Evolutionary conservation across 2,329 filamentous ascomycete genomes (phyloP).

Genomic region (Cyclaneusma minus): DNA sequence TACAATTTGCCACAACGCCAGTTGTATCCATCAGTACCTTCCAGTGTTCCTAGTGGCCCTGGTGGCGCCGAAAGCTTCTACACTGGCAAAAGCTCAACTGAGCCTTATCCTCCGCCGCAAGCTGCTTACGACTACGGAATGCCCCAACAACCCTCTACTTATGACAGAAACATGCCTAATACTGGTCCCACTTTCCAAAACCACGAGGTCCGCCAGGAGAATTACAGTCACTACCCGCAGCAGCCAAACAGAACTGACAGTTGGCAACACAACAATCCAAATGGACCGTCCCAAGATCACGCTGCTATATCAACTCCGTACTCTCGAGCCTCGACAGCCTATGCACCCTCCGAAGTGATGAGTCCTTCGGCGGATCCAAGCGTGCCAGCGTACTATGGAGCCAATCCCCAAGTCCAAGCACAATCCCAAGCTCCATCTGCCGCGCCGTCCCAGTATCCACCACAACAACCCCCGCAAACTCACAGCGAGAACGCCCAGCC

Average conservation of each 20-base stretch:
- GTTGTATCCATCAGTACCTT: slow-evolving; percentile 57
- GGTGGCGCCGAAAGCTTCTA: slow-evolving; percentile 69
- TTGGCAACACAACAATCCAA: slow-evolving; percentile 25
- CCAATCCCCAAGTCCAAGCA: background rate
- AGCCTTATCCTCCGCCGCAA: slow-evolving; percentile 31
- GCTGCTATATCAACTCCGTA: background rate
- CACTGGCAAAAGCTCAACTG: slow-evolving; percentile 42
- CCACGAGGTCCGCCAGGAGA: slow-evolving; percentile 10
- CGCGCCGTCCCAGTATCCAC: slow-evolving; percentile 9
- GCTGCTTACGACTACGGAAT: slow-evolving; percentile 33
- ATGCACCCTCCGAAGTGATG: background rate
- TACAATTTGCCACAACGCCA: slow-evolving; percentile 41
- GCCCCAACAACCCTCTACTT: slow-evolving; percentile 25
- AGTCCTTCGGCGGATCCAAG: slow-evolving; percentile 1
- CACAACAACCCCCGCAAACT: slow-evolving; percentile 16
- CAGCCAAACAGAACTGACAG: slow-evolving; percentile 32
- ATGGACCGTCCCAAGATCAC: background rate
- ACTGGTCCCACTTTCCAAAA: slow-evolving; percentile 9
- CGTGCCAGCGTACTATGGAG: background rate
- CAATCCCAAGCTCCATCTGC: slow-evolving; percentile 7
- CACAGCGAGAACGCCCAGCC: slow-evolving; percentile 19
- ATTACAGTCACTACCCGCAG: slow-evolving; percentile 14
- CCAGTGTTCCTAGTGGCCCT: slow-evolving; percentile 28
- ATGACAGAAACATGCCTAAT: slow-evolving; percentile 12
- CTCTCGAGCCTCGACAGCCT: background rate